Base-by-base conservation (phyloP, 2,329 filamentous ascomycete genomes). In the Talaromyces sp. region DNA sequence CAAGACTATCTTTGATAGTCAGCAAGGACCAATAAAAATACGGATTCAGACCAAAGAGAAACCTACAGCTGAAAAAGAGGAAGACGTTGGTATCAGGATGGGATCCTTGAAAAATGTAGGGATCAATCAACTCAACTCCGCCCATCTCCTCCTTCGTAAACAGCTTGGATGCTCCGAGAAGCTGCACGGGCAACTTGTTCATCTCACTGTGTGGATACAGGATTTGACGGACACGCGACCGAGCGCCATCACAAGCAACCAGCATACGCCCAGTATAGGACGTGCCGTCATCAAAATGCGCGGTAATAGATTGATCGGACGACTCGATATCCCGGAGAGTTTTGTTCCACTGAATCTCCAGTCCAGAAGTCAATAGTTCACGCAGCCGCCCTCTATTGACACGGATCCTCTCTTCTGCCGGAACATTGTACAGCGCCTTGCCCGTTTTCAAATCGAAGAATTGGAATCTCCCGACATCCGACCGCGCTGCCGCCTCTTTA, bases 381-480 rank as follows among this genome's bases (percentile, higher is more conserved):
- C 81, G 69, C 33, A 84, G 65, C 48, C 75, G 70, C 41, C 78
- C 74, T 5, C 81, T 67, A 7, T 74, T 76, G 0, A 84, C 78
- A 2, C 82, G 69, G 22, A 82, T 75, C 1, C 79, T 70, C 33
- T 75, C 67, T 10, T 73, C 68, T 16, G 80, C 76, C 0, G 77
- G 71, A 0, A 79, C 73, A 37, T 70, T 68, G 14, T 76, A 82
- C 9, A 76, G 74, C 0, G 75, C 70, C 44, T 79, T 71, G 3
- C 77, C 80, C 0, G 75, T 80, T 59, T 70, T 78, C 14, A 86
- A 73, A 63, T 88, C 78, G 40, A 82, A 81, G 55, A 84, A 83
- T 0, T 80, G 75, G 47, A 84, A 85, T 0, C 71, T 72, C 0
- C 81, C 80, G 1, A 72, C 69, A 22, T 77, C 67, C 1, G 82